These are phyloP conservation scores for Cercospora zeina DNA, from an alignment of 2,329 filamentous ascomycete genomes.

Conservation along the genomic window DNA sequence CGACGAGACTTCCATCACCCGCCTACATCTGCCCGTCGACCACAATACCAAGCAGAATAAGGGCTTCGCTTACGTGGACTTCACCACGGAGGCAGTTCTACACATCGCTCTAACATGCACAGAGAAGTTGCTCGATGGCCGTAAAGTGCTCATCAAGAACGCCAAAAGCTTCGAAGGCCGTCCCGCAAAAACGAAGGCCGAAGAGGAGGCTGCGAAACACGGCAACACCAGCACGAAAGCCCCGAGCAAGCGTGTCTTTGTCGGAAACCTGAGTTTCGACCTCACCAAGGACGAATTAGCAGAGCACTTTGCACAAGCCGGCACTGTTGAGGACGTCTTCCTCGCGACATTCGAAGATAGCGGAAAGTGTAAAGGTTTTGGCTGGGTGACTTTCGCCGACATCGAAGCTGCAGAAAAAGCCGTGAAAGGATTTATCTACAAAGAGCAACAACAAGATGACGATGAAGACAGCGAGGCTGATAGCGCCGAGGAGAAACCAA, in stretches of 20 bases:
- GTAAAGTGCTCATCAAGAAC: conserved; percentile 90
- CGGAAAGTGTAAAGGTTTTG: conserved; percentile 97
- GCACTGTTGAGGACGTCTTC: conserved; percentile 77
- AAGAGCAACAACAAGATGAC: conserved; percentile 58
- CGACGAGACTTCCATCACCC: conserved; percentile 69
- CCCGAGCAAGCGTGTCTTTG: conserved; percentile 78
- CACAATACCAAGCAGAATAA: conserved; percentile 66
- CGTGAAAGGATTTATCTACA: conserved; percentile 76
- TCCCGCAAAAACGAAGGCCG: conserved; percentile 56
- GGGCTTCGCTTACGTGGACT: conserved; percentile 96
- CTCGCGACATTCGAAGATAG: conserved; percentile 94
- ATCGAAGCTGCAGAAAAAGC: conserved; percentile 71
- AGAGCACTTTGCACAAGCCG: conserved; percentile 81
- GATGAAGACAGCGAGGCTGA: conserved; percentile 56
- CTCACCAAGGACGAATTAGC: conserved; percentile 72
- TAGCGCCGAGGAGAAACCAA: conserved; percentile 42
- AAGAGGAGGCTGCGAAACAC: conserved; percentile 44
- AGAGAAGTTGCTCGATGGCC: conserved; percentile 75
- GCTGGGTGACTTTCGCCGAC: conserved; percentile 88
- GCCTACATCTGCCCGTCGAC: conserved; percentile 72
- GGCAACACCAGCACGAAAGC: conserved; percentile 51
- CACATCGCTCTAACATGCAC: conserved; percentile 79
- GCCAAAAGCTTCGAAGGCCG: conserved; percentile 87
- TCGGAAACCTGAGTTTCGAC: conserved; percentile 61
- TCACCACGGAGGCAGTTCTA: conserved; percentile 66